These are phyloP conservation scores for Termitomyces bulborhizus DNA, from an alignment of 768 basidiomycete species.

Conservation along the genomic window DNA sequence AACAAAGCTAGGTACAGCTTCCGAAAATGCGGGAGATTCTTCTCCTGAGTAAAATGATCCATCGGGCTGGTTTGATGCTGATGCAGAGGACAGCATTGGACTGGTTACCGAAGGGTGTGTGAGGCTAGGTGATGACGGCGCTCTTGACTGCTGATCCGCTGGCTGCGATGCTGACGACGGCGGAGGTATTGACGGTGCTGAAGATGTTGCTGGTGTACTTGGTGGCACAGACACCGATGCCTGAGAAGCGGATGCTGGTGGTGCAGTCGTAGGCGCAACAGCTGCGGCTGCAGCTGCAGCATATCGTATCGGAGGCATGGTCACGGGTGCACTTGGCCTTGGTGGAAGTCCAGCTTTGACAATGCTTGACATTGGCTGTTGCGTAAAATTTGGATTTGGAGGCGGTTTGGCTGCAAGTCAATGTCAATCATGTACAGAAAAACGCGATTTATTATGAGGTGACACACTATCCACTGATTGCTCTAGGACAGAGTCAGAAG, in stretches of 20 bases:
- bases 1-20: conserved; percentile 41
- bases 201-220: conserved; percentile 28
- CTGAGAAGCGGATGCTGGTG: conserved; percentile 27
- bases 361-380: conserved; percentile 70
- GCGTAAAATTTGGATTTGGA: conserved; percentile 66
- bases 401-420: conserved; percentile 56
- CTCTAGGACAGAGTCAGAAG: conserved; percentile 35
- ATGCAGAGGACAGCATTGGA: conserved; percentile 73
- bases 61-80: conserved; percentile 56
- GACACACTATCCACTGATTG: conserved; percentile 62
- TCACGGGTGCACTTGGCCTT: conserved; percentile 47
- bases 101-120: conserved; percentile 84
- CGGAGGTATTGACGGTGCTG: conserved; percentile 35
- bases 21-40: conserved; percentile 70
- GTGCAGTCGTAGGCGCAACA: conserved; percentile 26
- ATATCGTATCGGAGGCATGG: conserved; percentile 80
- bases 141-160: conserved; percentile 35
- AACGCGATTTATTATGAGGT: not conserved
- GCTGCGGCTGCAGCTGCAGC: conserved; percentile 83
- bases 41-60: conserved; percentile 68
- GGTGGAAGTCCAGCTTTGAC: conserved; percentile 65
- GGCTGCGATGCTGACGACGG: conserved; percentile 20
- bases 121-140: conserved; percentile 70
- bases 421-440: conserved; percentile 6
- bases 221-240: conserved; percentile 33